phyloP scores from a whole-genome alignment of 1,284 basidiomycete genomes.

The Sporisorium iseilematis-ciliati region DNA sequence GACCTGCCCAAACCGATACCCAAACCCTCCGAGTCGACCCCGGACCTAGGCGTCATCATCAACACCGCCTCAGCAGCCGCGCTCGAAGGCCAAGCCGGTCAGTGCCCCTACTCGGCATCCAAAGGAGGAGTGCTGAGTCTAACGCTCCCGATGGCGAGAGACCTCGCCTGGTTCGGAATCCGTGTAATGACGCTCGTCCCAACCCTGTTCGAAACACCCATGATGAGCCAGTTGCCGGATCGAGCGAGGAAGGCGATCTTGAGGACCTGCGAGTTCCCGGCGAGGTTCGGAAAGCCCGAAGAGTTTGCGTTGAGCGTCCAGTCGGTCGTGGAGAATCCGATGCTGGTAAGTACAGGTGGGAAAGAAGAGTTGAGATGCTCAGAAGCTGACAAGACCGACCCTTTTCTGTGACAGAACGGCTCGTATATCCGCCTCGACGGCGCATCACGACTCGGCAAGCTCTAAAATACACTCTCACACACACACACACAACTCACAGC shows the following conservation, averaged over 20 bases:
- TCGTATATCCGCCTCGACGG: constrained; percentile 65
- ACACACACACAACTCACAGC: not conserved
- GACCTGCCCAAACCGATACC: constrained; percentile 48
- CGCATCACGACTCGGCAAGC: constrained; percentile 65
- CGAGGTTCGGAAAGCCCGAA: constrained; percentile 60
- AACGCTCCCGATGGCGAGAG: constrained; percentile 69
- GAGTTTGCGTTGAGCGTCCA: constrained; percentile 67
- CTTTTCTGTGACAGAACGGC: constrained; percentile 39
- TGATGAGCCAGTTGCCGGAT: constrained; percentile 65
- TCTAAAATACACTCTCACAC: constrained; percentile 77
- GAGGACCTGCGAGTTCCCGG: constrained; percentile 40
- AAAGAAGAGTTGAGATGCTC: not conserved
- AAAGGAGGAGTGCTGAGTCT: constrained; percentile 69
- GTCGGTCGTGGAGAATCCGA: constrained; percentile 63
- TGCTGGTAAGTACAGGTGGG: constrained; percentile 55
- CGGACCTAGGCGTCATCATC: constrained; percentile 70
- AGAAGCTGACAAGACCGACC: not conserved
- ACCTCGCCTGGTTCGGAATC: constrained; percentile 69
- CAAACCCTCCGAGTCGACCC: constrained; percentile 37
- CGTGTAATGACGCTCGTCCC: constrained; percentile 64
- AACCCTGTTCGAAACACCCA: constrained; percentile 68
- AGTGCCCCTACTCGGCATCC: constrained; percentile 65
- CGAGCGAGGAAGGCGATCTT: constrained; percentile 38
- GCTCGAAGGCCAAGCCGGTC: constrained; percentile 70
- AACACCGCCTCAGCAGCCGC: constrained; percentile 66